Base-by-base conservation (phyloP, 768 basidiomycete genomes). In the Dentipellis sp. region DNA sequence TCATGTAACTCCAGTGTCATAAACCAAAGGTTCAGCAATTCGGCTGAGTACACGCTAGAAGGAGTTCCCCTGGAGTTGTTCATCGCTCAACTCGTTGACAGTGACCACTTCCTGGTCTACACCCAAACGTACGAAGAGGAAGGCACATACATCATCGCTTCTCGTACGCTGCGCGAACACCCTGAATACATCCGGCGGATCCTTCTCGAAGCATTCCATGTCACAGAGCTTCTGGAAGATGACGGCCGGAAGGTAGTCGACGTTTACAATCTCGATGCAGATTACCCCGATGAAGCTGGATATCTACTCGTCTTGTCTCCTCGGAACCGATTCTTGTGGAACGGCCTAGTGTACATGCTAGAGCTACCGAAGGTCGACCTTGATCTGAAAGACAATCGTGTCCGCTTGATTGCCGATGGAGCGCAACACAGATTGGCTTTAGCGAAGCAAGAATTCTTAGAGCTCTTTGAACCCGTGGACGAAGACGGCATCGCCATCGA, bases 81-180 rank as follows among this genome's bases (percentile, higher is more conserved):
- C 69, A 88, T 98, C 54, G 74, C 82, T 21, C 76, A 79, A 10
- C 77, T 99, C 8, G 83, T 89, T 19, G 81, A 85, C 35, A 85
- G 91, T 7, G 92, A 90, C 60, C 94, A 98, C 68, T 87, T 94
- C 71, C 82, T 99, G 56, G 90, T 99, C 47, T 95, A 97, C 69
- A 97, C 95, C 1, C 81, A 86, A 58, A 70, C 72, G 8, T 87
- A 88, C 67, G 93, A 95, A 69, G 84, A 87, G 63, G 86, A 95
- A n/a, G 93, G 92, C 4, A 82, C 86, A 10, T 99, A 97, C 67
- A 83, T 98, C 58, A 76, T 99, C 54, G 95, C 91, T 8, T 84
- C 91, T 14, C 79, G 75, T 4, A 79, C 81, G 4, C 78, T 98
- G 10, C 84, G 81, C 63, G 84, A 90, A 50, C 82, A 84, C 11